Evolutionary conservation across 2,329 filamentous ascomycete genomes (phyloP), one percentile per base, ranked within the genome.

Genomic region (Colletotrichum godetiae): DNA sequence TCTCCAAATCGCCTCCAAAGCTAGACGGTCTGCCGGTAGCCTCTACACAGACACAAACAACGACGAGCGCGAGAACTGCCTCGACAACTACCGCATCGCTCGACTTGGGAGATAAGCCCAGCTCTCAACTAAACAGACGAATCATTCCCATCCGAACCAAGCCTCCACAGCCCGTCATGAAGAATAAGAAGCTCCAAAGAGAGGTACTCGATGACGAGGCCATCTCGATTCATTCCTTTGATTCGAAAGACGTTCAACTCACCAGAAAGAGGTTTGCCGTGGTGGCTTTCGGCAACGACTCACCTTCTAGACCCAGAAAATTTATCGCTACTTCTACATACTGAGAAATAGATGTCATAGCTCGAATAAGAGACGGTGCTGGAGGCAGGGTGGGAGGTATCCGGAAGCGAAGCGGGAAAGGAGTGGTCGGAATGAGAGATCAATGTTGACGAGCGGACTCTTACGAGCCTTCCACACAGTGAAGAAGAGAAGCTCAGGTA

Each of bases 261-360:
- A 5, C 0, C 11, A 33, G 19, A 10, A 62, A 62, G 37, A 49
- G 59, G 5, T 49, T 29, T 49, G 24, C 59, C 3, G 19, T 3
- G 19, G 42, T 3, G 27, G 37, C 42, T 7, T 33, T 62, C 19
- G 59, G 19, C 3, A 4, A 49, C 3, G 31, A 3, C 1, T 62
- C 59, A 15, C 27, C 59, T 19, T 37, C 59, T 2, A 31, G 59
- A 6, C 37, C 37, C 7, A 49, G 3, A 1, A 52, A 52, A 19
- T 7, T 24, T 12, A 27, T 49, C 4, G 37, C 59, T 5, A 19
- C n/a, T 13, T 33, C 10, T 2, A n/a, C n/a, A 4, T 49, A 49
- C 29, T 10, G 19, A 49, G 5, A 0, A n/a, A 4, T 5, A 0
- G 37, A n/a, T 0, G 1, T 11, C 3, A 49, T 8, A 5, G 42